A percentile compares a stretch with the other conserved stretches of the same genome.
These are phyloP conservation scores for Rusavskia elegans DNA, from an alignment of 495 filamentous ascomycete species.

Conservation along the genomic window DNA sequence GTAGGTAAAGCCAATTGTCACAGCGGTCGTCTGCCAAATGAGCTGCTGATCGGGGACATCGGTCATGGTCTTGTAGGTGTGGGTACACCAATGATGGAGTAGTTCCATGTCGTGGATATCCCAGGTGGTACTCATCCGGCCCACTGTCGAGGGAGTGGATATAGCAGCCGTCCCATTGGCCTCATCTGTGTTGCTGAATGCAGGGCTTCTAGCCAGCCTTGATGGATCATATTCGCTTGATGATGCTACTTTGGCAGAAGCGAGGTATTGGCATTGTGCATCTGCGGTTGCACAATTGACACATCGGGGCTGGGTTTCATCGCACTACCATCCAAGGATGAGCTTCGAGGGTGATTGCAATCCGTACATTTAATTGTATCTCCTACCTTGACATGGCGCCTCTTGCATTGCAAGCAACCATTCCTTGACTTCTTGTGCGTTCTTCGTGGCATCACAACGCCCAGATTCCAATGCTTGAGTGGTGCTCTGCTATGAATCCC, in stretches of 20 bases:
- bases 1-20: constrained; percentile 9
- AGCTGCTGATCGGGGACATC: background rate
- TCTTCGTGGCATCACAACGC: constrained; percentile 20
- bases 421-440: constrained; percentile 23
- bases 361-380: background rate
- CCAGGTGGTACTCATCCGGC: constrained; percentile 8
- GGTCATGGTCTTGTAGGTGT: constrained; percentile 1
- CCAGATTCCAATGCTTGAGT: background rate
- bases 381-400: constrained; percentile 23
- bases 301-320: constrained; percentile 21
- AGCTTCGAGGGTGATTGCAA: background rate
- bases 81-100: constrained; percentile 15
- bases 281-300: constrained; percentile 21
- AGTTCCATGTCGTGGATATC: constrained; percentile 22
- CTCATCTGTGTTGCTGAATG: background rate
- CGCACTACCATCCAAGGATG: constrained; percentile 15
- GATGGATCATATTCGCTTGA: background rate
- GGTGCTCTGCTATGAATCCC: background rate
- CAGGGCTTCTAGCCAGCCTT: background rate
- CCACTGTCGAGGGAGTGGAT: background rate
- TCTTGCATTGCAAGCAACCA: constrained; percentile 24
- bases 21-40: constrained; percentile 1
- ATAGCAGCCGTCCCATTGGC: background rate
- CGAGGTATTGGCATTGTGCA: constrained; percentile 13
- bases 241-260: no score